phyloP scores from a whole-genome alignment of 2,329 filamentous ascomycete species.

The Stagonosporopsis cucurbitacearum region DNA sequence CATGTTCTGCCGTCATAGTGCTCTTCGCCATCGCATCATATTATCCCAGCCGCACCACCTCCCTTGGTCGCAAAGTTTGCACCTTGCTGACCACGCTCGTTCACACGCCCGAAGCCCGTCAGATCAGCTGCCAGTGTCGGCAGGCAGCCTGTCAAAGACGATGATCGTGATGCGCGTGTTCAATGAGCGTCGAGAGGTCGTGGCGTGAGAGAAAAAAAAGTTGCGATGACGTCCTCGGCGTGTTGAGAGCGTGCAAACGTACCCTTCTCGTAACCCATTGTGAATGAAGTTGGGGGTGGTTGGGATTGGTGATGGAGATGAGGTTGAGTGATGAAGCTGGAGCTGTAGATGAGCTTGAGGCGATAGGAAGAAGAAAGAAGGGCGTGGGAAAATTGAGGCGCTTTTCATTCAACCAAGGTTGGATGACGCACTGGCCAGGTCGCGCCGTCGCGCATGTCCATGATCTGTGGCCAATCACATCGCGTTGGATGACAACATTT shows the following conservation, averaged over 20 bases:
- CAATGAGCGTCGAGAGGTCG: slow-evolving; percentile 31
- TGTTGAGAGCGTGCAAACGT: slow-evolving; percentile 31
- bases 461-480: slow-evolving; percentile 9
- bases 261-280: slow-evolving; percentile 51
- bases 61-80: slow-evolving; percentile 38
- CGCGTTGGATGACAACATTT: slow-evolving; percentile 5
- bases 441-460: slow-evolving; percentile 4
- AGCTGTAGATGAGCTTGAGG: slow-evolving; percentile 21
- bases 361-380: slow-evolving; percentile 20
- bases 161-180: slow-evolving; percentile 26
- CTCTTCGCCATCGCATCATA: slow-evolving; percentile 14
- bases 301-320: slow-evolving; percentile 24
- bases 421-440: slow-evolving; percentile 8
- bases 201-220: slow-evolving; percentile 24
- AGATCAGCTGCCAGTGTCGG: not conserved
- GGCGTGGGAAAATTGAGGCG: slow-evolving; percentile 21
- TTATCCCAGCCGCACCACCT: slow-evolving; percentile 22
- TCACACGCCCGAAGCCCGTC: slow-evolving; percentile 15
- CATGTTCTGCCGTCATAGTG: slow-evolving; percentile 5
- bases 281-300: slow-evolving; percentile 33
- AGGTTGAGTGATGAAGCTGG: slow-evolving; percentile 20
- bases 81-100: slow-evolving; percentile 22
- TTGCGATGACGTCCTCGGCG: slow-evolving; percentile 41
- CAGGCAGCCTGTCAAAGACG: slow-evolving; percentile 12
- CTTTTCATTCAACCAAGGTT: slow-evolving; percentile 26